Conservation (phyloP, 2,329 filamentous ascomycete genomes). For the Neoarthrinium moseri region DNA sequence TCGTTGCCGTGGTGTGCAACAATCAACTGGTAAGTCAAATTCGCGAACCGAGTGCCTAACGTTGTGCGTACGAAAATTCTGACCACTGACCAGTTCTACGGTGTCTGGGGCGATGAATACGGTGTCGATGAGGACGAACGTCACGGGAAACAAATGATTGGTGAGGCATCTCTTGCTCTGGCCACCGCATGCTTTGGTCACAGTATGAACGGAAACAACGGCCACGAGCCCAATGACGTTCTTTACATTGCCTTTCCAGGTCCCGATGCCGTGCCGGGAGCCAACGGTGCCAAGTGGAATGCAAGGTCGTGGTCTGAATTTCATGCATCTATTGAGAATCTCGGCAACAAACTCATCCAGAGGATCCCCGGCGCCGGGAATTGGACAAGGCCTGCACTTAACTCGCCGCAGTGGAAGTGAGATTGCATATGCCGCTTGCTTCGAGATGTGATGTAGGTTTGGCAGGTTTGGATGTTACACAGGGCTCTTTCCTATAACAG, state of each 20-base stretch:
- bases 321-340: not conserved
- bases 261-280: not conserved
- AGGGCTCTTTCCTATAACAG: too few relatives aligned
- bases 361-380: not conserved
- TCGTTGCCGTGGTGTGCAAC: conserved; percentile 44
- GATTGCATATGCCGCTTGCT: too few relatives aligned
- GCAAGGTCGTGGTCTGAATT: not conserved
- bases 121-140: too few relatives aligned
- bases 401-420: too few relatives aligned
- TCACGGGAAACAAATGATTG: not conserved
- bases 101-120: not conserved
- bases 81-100: not conserved
- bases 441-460: too few relatives aligned
- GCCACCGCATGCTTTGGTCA: not conserved
- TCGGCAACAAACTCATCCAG: not conserved
- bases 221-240: not conserved
- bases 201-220: not conserved
- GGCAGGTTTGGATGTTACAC: too few relatives aligned
- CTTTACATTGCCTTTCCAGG: conserved; percentile 1
- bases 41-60: too few relatives aligned
- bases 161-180: not conserved
- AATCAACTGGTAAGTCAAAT: conserved; percentile 1
- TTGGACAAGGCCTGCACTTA: not conserved
- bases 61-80: not conserved
- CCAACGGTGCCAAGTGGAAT: not conserved